Percentiles rank a stretch among this genome's conserved stretches.
phyloP scores from a whole-genome alignment of 1,284 basidiomycete genomes.

The Xerocomus minutiporus region DNA sequence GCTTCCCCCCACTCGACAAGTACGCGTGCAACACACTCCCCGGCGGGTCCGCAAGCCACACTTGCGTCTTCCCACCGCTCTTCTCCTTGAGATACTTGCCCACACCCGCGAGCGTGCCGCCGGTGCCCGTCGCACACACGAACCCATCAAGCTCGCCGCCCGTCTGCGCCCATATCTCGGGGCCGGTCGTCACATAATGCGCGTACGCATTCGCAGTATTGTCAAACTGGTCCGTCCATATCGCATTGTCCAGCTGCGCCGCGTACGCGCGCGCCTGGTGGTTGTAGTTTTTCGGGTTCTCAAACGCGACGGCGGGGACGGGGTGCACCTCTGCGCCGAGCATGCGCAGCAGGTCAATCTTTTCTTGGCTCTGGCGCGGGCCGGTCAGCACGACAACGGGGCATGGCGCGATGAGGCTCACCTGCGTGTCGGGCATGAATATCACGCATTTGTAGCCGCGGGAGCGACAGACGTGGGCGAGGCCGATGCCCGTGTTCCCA shows the following conservation, averaged over 20 bases:
- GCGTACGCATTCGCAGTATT: constrained; percentile 87
- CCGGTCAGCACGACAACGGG: not conserved
- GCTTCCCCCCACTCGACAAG: constrained; percentile 75
- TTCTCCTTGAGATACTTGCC: constrained; percentile 85
- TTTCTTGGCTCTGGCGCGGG: constrained; percentile 80
- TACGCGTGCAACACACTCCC: constrained; percentile 91
- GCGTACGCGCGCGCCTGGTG: constrained; percentile 95
- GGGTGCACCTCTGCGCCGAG: constrained; percentile 94
- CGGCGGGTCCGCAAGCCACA: constrained; percentile 95
- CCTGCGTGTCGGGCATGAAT: constrained; percentile 97
- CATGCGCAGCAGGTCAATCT: constrained; percentile 96
- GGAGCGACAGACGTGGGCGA: constrained; percentile 91
- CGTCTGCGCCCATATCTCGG: constrained; percentile 95
- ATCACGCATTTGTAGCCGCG: constrained; percentile 98
- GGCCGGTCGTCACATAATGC: constrained; percentile 90
- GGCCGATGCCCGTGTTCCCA: constrained; percentile 97
- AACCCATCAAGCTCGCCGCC: constrained; percentile 82
- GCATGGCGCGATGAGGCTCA: constrained; percentile 26
- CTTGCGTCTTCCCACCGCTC: constrained; percentile 76
- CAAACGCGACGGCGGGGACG: constrained; percentile 94
- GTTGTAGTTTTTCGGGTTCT: constrained; percentile 97
- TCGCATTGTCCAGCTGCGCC: constrained; percentile 76
- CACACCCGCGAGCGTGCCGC: constrained; percentile 90
- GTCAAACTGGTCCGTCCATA: constrained; percentile 99
- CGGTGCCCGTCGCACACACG: constrained; percentile 92